Percentiles rank a stretch among this genome's conserved stretches.
Conservation (phyloP, 2,329 filamentous ascomycete species). For the Eurotiales sp. region DNA sequence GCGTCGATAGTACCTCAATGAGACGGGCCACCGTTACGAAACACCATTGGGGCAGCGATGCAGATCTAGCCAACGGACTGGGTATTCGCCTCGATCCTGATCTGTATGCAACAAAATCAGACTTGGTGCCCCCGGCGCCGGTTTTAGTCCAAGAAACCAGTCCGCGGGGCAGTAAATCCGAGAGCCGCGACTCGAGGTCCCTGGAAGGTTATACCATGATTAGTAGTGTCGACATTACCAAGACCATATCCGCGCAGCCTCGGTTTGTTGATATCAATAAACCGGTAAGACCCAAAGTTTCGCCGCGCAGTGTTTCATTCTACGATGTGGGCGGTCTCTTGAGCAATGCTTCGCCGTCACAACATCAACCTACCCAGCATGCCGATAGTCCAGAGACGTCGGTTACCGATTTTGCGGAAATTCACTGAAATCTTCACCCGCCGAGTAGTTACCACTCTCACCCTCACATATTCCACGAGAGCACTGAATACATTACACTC, state of each 20-base stretch:
- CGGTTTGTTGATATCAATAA: conserved; percentile 1
- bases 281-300: conserved; percentile 29
- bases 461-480: too few relatives aligned
- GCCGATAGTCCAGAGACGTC: neutral
- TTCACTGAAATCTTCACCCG: too few relatives aligned
- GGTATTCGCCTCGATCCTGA: conserved; percentile 64
- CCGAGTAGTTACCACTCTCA: too few relatives aligned
- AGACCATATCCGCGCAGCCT: neutral
- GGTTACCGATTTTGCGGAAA: neutral
- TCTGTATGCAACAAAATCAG: conserved; percentile 37
- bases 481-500: too few relatives aligned
- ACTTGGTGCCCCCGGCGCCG: conserved; percentile 35
- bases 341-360: conserved; percentile 45
- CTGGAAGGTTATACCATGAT: conserved; percentile 1
- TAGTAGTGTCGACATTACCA: conserved; percentile 1
- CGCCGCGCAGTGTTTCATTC: conserved; percentile 66
- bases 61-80: conserved; percentile 77
- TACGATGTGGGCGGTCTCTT: conserved; percentile 80
- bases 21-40: conserved; percentile 57
- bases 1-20: conserved; percentile 35
- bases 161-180: neutral
- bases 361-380: neutral
- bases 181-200: conserved; percentile 1
- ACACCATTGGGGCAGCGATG: conserved; percentile 81
- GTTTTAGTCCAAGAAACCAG: conserved; percentile 13